Evolutionary conservation across 2,329 filamentous ascomycete genomes (phyloP), one percentile per base, ranked within the genome.

Genomic region (Pyrenophora graminea): DNA sequence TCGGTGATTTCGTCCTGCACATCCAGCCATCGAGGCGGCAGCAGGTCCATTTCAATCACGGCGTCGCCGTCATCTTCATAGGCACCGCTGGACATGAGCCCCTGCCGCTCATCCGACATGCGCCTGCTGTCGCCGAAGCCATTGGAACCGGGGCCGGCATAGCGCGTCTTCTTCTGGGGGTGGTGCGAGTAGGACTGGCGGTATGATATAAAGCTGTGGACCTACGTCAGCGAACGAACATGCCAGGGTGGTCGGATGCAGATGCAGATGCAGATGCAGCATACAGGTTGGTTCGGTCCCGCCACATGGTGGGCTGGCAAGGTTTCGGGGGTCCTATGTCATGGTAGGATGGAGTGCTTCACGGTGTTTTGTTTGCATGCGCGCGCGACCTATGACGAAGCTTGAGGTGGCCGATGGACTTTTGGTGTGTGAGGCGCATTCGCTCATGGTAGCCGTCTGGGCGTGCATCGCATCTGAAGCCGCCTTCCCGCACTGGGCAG

Each of bases 281-380:
- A 66, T 85, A 97, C 91, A 99, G 89, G 74, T 97, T 99, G 66
- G 94, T 99, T 78, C 94, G 89, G 83, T 99, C 94, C 81, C 94
- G 91, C 92, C 92, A 99, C 91, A 96, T 96, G 79, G 83, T 66
- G 62, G 68, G 62, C 55, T 63, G 62, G 64, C 57, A 55, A 61
- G 53, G 5, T 30, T 43, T 52, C 56, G 55, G 59, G 25, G 59
- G 51, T 46, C 51, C 62, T 67, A 64, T 66, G 56, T 63, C 67
- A 71, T 73, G 66, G 56, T 64, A 63, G 38, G 51, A 10, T 19
- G 45, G 31, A 37, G 42, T 21, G 19, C 36, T 40, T 21, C 32
- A 48, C 36, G 46, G n/a, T 13, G 27, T 30, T 30, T 30, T 30
- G 27, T 30, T 30, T 30, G 10, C 8, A 25, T 25, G 23, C 23